Evolutionary conservation across 164 flowering plant genomes (phyloP).

Genomic region (Brasenia schreberi): DNA sequence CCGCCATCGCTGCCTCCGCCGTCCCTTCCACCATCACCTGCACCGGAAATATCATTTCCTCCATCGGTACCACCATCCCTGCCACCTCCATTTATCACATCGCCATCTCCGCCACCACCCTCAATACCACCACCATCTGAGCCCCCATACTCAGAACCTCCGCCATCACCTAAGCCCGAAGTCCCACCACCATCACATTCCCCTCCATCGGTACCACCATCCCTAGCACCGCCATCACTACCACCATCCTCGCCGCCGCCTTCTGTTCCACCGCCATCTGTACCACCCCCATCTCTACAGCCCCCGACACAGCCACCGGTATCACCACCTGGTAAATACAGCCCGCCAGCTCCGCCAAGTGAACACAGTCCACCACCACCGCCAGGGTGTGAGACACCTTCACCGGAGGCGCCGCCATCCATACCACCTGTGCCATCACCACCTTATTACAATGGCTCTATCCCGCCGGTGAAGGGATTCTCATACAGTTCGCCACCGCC

Average conservation of each 20-base stretch:
- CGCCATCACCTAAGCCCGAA: background rate
- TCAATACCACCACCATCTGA: background rate
- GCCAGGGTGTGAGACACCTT: background rate
- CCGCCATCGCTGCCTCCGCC: background rate
- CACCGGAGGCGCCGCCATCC: background rate
- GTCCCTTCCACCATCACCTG: background rate
- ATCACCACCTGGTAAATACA: background rate
- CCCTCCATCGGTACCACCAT: background rate
- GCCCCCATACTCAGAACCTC: background rate
- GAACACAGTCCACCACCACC: background rate
- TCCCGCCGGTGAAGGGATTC: background rate
- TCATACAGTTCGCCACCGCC: conserved; percentile 1
- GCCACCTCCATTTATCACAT: too few species aligned
- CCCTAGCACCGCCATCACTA: background rate
- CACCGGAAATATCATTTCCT: background rate
- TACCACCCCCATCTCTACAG: background rate
- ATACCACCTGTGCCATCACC: background rate
- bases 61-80: background rate
- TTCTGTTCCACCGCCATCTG: background rate
- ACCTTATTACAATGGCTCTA: background rate
- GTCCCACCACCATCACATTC: background rate
- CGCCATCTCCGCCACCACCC: background rate
- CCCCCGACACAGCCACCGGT: background rate
- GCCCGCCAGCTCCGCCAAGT: background rate
- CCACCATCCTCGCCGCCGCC: background rate